Conservation (phyloP, 1,139 yeast genomes). For the Kazachstania sp. region DNA sequence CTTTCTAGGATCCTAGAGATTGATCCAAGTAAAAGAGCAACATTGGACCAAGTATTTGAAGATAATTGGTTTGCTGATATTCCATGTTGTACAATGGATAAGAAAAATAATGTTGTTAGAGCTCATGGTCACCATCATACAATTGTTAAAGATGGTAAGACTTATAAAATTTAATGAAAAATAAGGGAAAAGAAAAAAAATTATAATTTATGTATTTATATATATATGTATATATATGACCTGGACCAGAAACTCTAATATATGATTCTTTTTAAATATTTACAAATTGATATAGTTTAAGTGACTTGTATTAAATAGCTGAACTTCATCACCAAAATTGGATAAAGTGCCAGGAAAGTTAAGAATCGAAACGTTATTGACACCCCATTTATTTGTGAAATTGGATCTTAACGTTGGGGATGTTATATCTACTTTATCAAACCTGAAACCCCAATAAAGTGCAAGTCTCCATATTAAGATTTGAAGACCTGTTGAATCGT, state of each 20-base stretch:
- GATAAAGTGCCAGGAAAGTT: constrained; percentile 14
- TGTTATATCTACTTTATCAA: constrained; percentile 9
- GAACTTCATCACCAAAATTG: background rate
- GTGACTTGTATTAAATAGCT: constrained; percentile 2
- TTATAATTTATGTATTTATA: background rate
- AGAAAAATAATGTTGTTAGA: constrained; percentile 37
- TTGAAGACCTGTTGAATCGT: constrained; percentile 13
- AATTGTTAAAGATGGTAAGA: constrained; percentile 41
- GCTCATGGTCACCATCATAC: constrained; percentile 53
- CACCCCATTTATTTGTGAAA: constrained; percentile 30
- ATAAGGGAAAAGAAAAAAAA: no score
- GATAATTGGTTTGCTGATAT: constrained; percentile 72
- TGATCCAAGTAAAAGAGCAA: constrained; percentile 61
- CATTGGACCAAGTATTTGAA: constrained; percentile 54
- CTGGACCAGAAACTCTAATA: background rate
- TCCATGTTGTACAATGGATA: constrained; percentile 38
- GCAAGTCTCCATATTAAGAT: constrained; percentile 22
- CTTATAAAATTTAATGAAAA: constrained; percentile 31
- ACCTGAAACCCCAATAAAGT: constrained; percentile 24
- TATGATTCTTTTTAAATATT: background rate
- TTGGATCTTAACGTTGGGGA: constrained; percentile 5
- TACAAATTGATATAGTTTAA: constrained; percentile 1
- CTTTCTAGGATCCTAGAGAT: constrained; percentile 66
- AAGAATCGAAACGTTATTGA: constrained; percentile 19
- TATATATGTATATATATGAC: background rate